These are phyloP conservation scores for Ceraceosorus bombacis DNA, from an alignment of 1,284 basidiomycete species.

Conservation along the genomic window DNA sequence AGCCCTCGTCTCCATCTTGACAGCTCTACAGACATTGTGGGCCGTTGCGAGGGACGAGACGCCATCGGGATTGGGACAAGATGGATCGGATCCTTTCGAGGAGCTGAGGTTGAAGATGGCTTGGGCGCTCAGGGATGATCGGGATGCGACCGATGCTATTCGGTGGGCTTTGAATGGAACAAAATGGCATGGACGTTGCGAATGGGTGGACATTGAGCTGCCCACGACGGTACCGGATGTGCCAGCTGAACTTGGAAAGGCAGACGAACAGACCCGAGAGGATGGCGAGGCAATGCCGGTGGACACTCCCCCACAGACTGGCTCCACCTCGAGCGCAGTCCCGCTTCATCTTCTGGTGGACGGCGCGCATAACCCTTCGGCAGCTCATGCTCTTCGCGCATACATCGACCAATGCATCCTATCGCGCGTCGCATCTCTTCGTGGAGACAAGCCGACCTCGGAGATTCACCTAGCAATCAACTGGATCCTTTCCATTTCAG, in stretches of 20 bases:
- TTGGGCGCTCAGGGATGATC: constrained; percentile 27
- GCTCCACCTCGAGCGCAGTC: not conserved
- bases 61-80: constrained; percentile 5
- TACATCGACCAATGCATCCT: constrained; percentile 57
- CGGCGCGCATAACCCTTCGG: constrained; percentile 90
- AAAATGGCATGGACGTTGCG: constrained; percentile 75
- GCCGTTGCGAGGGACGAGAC: constrained; percentile 38
- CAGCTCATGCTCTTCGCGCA: constrained; percentile 61
- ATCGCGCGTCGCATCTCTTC: constrained; percentile 1
- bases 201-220: constrained; percentile 56
- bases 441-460: constrained; percentile 2
- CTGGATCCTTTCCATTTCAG: constrained; percentile 39
- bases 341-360: constrained; percentile 63
- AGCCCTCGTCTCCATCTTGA: constrained; percentile 28
- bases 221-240: not conserved
- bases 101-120: constrained; percentile 36
- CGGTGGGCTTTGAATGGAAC: constrained; percentile 16
- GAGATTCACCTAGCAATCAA: constrained; percentile 19
- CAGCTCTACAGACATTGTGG: constrained; percentile 41
- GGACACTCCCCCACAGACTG: not conserved
- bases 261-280: not conserved
- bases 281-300: not conserved
- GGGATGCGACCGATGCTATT: constrained; percentile 19
- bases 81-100: constrained; percentile 23
- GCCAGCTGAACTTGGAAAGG: not conserved